Conservation (phyloP, 1,139 yeast genomes). For the Candida albicans region DNA sequence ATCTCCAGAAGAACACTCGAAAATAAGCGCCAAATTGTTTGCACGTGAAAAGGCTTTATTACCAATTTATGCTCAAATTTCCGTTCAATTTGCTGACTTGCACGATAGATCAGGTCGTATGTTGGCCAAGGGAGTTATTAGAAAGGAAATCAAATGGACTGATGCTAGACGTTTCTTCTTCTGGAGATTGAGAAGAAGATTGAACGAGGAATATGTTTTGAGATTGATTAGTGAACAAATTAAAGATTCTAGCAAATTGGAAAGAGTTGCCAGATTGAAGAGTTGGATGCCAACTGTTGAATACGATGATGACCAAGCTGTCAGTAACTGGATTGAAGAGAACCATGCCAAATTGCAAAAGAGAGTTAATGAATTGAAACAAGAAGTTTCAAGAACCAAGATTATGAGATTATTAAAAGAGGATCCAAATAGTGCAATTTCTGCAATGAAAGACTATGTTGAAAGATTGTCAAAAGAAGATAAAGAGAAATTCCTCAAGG, state of each 20-base stretch:
- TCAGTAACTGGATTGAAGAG: constrained; percentile 84
- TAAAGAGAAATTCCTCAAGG: constrained; percentile 49
- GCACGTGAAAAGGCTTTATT: constrained; percentile 78
- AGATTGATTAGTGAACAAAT: constrained; percentile 70
- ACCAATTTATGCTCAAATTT: constrained; percentile 89
- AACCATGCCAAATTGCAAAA: constrained; percentile 65
- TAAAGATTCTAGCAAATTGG: constrained; percentile 65
- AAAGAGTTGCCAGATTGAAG: constrained; percentile 81
- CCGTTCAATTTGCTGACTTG: constrained; percentile 95
- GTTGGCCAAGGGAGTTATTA: constrained; percentile 91
- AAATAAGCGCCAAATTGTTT: constrained; percentile 62
- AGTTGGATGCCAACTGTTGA: constrained; percentile 84
- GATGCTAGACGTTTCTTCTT: constrained; percentile 93
- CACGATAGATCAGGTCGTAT: constrained; percentile 98
- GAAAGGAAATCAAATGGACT: constrained; percentile 81
- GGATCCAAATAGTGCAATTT: constrained; percentile 54
- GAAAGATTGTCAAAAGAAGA: constrained; percentile 60
- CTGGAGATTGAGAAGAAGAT: constrained; percentile 98
- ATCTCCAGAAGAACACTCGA: constrained; percentile 64
- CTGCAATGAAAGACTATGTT: constrained; percentile 62
- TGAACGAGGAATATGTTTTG: constrained; percentile 87
- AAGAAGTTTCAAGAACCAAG: constrained; percentile 62
- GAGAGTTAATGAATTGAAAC: constrained; percentile 62
- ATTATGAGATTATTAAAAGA: constrained; percentile 60
- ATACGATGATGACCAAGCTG: constrained; percentile 71